A percentile compares a stretch with the other conserved stretches of the same genome.
phyloP scores from a whole-genome alignment of 1,284 basidiomycete species.

The Papiliotrema terrestris region DNA sequence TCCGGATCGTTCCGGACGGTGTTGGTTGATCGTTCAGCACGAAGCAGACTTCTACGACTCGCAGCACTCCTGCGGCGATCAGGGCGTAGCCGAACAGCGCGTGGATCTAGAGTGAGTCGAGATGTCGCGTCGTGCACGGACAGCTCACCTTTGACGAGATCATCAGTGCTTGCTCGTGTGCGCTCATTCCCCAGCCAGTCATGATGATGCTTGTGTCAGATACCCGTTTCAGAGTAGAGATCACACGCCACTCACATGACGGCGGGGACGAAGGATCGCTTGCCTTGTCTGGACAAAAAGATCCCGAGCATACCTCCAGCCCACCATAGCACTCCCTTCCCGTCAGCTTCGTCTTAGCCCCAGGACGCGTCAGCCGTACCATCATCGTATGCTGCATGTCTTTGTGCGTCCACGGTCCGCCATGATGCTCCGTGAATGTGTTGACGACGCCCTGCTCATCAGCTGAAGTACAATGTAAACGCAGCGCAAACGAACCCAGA shows the following conservation, averaged over 20 bases:
- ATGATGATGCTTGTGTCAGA: constrained; percentile 63
- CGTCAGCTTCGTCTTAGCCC: constrained; percentile 25
- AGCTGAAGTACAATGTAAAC: neutral
- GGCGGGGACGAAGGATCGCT: constrained; percentile 77
- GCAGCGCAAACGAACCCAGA: constrained; percentile 62
- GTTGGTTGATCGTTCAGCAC: constrained; percentile 51
- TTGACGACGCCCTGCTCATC: constrained; percentile 60
- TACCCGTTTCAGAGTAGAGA: neutral
- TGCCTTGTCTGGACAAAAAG: constrained; percentile 76
- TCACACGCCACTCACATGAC: constrained; percentile 66
- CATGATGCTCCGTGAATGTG: constrained; percentile 89
- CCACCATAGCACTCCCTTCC: constrained; percentile 73
- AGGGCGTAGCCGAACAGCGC: constrained; percentile 77
- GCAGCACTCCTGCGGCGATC: constrained; percentile 75
- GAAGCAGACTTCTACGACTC: constrained; percentile 85
- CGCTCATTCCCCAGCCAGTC: constrained; percentile 93
- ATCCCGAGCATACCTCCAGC: constrained; percentile 84
- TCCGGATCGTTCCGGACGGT: constrained; percentile 46
- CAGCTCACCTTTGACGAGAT: constrained; percentile 69
- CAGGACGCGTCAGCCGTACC: constrained; percentile 9
- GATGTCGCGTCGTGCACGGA: neutral
- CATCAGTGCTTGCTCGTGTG: constrained; percentile 79
- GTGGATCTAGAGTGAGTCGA: constrained; percentile 60
- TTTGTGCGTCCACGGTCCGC: constrained; percentile 76
- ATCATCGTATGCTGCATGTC: constrained; percentile 87